Evolutionary conservation across 1,139 yeast species (phyloP).

Genomic region (Candida sanyaensis): DNA sequence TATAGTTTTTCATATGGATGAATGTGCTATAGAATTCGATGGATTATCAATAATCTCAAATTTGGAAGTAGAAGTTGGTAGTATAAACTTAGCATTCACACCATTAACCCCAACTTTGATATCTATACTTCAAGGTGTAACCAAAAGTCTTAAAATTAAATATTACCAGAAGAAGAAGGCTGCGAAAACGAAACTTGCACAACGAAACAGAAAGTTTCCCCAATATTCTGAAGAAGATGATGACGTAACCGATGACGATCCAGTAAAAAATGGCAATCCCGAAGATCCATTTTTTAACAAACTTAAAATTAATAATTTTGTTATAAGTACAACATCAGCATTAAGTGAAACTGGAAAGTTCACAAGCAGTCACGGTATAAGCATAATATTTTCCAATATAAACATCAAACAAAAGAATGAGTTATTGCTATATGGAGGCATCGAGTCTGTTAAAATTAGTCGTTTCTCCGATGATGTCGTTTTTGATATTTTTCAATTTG

Average conservation of each 20-base stretch:
- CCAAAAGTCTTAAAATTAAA: slow-evolving; percentile 32
- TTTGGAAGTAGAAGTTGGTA: slow-evolving; percentile 47
- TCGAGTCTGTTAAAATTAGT: slow-evolving; percentile 32
- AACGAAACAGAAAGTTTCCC: slow-evolving; percentile 23
- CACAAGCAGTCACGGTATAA: slow-evolving; percentile 27
- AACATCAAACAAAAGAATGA: slow-evolving; percentile 45
- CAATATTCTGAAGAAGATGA: slow-evolving; percentile 28
- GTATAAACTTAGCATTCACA: slow-evolving; percentile 42
- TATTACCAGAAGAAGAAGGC: slow-evolving; percentile 30
- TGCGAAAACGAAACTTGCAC: slow-evolving; percentile 13
- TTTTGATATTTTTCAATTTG: slow-evolving; percentile 22
- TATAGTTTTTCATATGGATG: slow-evolving; percentile 35
- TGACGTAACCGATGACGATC: slow-evolving; percentile 16
- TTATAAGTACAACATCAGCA: slow-evolving; percentile 49
- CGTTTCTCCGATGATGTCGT: slow-evolving; percentile 19
- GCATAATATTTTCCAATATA: slow-evolving; percentile 30
- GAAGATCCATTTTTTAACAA: slow-evolving; percentile 28
- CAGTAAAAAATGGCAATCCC: slow-evolving; percentile 11
- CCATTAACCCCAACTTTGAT: slow-evolving; percentile 39
- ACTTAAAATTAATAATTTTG: slow-evolving; percentile 34
- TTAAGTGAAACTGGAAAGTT: slow-evolving; percentile 40
- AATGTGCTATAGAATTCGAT: slow-evolving; percentile 44
- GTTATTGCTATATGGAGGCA: slow-evolving; percentile 48
- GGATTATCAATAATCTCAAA: slow-evolving; percentile 53
- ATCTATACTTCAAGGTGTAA: slow-evolving; percentile 32